Base-by-base conservation (phyloP, 2,329 filamentous ascomycete species). In the Claviceps sp. region DNA sequence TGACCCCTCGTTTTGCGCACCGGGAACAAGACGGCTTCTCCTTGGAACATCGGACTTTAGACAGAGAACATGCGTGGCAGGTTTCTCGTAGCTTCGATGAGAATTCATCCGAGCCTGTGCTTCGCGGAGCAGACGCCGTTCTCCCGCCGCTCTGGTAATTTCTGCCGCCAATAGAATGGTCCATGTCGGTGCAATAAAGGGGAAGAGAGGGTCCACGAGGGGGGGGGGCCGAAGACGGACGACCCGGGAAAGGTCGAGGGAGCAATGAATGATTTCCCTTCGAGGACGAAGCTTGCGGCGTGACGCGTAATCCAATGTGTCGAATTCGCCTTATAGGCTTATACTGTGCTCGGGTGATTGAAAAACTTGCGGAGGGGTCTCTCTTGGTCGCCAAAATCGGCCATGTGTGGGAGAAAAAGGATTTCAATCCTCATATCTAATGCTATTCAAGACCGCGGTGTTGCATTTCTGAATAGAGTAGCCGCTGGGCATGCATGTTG, bases 41-140 rank as follows among this genome's bases (percentile, higher is more conserved):
- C 52, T 64, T 64, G 45, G 52, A 51, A 50, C 66, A 68, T 55
- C 60, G 65, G 47, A 69, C 56, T 57, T 70, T 70, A 42, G 66
- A 66, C 11, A 56, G 47, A 14, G 66, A 64, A 55, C 66, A 69
- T 29, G 62, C 55, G 42, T 66, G 60, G 53, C 66, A 69, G 52
- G 64, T 68, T 48, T 67, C 62, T 45, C 66, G 60, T n/a, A 67
- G 51, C 46, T 64, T 65, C 14, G 44, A 45, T 17, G 44, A 26
- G 4, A 29, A 9, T 34, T 26, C 34, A 7, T 45, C 44, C 9
- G 44, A 34, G 44, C 23, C 16, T 17, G 26, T 11, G 11, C n/a
- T 23, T 5, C 16, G 26, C 44, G 44, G 23, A 45, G 16, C 14
- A 45, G 44, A 29, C 44, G 23, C 26, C 16, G 26, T 4, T 2